Evolutionary conservation across 805 yeast genomes (phyloP), one percentile per base, ranked within the genome.

Genomic region (Lipomyces yamadae): DNA sequence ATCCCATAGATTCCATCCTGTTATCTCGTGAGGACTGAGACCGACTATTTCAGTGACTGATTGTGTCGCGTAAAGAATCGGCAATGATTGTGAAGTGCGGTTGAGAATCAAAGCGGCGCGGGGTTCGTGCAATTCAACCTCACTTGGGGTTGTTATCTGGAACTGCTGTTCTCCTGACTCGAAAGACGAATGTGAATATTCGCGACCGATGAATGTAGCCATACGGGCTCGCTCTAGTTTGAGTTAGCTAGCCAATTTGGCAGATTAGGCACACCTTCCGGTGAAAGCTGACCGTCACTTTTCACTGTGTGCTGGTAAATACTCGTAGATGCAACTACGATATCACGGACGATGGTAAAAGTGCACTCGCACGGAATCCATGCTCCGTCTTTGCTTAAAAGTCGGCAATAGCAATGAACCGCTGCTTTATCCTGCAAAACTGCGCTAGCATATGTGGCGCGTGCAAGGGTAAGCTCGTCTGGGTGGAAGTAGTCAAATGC

Each of bases 81-180:
- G 63, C 34, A 65, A 35, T 15, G 48, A 42, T 42, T 42, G 48
- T 42, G 48, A 42, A n/a, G 15, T 42, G 6, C 68, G 59, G 37
- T 65, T 55, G 15, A 65, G 62, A 37, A 65, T 57, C 8, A 65
- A 57, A 5, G 66, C 65, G 11, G 68, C 63, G 52, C 68, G 68
- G 3, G 54, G 68, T 37, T 65, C 68, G 53, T 57, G 63, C 10
- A 34, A 10, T 32, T 45, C 33, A 57, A n/a, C 18, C 24, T 29
- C 13, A 7, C 45, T 3, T 57, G 45, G 62, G 56, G 52, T 42
- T 53, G 48, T 48, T 52, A 55, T 55, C 24, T 53, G 48, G 13
- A 60, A 54, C 13, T 34, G 63, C 24, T 30, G 52, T 15, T 53
- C 50, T 15, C 39, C 50, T 15, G 66, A 11, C n/a, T n/a, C 30